These are phyloP conservation scores for Astragalus membranaceus DNA, from an alignment of 306 rosid species.

Conservation along the genomic window DNA sequence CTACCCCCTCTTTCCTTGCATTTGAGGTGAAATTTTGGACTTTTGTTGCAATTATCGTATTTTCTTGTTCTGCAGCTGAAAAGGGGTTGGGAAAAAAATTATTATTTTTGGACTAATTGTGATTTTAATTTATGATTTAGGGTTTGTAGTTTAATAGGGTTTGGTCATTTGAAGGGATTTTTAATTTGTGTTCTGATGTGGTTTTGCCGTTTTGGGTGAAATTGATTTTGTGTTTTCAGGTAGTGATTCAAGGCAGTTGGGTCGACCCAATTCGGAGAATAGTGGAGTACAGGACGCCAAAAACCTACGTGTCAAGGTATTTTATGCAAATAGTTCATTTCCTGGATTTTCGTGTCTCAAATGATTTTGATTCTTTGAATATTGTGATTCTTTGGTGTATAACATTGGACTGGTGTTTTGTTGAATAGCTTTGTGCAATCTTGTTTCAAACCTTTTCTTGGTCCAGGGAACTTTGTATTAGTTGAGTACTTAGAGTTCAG, in stretches of 20 bases:
- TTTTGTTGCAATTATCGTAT: background rate
- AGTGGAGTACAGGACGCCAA: constrained; percentile 71
- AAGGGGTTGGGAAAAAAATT: background rate
- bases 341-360: background rate
- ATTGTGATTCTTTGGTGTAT: background rate
- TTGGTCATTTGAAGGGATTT: background rate
- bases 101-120: background rate
- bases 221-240: constrained; percentile 48
- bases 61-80: constrained; percentile 6
- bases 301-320: constrained; percentile 89
- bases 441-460: background rate
- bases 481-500: background rate
- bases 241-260: constrained; percentile 53
- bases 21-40: background rate
- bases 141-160: constrained; percentile 21
- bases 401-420: background rate
- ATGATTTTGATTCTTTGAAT: background rate
- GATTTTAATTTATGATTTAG: constrained; percentile 23
- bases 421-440: background rate
- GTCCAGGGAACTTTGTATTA: background rate
- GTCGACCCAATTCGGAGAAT: constrained; percentile 52
- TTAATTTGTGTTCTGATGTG: constrained; percentile 11
- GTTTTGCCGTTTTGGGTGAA: constrained; percentile 25
- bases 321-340: background rate
- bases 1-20: too few species aligned